Percentiles rank a stretch among this genome's conserved stretches.
These are phyloP conservation scores for Metschnikowia kofuensis DNA, from an alignment of 805 yeast species.

Conservation along the genomic window DNA sequence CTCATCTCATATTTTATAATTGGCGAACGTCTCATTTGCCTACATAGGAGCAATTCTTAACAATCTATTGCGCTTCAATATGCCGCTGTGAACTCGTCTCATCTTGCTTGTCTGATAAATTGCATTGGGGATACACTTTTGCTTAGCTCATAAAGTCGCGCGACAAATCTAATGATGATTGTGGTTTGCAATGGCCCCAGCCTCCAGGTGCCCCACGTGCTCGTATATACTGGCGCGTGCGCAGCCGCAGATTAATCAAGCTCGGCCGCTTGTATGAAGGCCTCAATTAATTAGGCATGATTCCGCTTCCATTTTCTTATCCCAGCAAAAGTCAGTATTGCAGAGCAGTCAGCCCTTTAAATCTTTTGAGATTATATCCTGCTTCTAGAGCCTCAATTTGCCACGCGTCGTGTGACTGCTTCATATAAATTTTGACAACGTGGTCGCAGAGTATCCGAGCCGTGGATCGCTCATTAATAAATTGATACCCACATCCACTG, in stretches of 20 bases:
- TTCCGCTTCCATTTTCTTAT: not conserved
- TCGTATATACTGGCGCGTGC: constrained; percentile 6
- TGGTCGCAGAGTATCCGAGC: constrained; percentile 7
- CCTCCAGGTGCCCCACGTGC: constrained; percentile 10
- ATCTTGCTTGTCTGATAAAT: too few species aligned
- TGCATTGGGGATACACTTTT: too few species aligned
- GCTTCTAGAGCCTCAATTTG: not conserved
- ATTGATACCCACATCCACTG: constrained; percentile 1
- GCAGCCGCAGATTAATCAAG: constrained; percentile 2
- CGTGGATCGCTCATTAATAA: not conserved
- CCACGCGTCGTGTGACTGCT: constrained; percentile 4
- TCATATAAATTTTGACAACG: constrained; percentile 1
- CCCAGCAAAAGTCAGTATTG: not conserved
- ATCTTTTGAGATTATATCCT: not conserved
- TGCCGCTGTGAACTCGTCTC: too few species aligned
- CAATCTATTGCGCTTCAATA: too few species aligned
- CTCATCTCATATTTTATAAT: too few species aligned
- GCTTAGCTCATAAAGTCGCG: not conserved
- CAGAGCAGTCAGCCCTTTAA: not conserved
- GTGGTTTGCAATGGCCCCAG: not conserved
- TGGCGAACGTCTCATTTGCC: too few species aligned
- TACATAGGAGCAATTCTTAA: too few species aligned
- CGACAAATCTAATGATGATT: not conserved
- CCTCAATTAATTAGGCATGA: not conserved
- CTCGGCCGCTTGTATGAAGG: not conserved